Evolutionary conservation across 2,329 filamentous ascomycete genomes (phyloP).

Genomic region (Cadophora gregata): DNA sequence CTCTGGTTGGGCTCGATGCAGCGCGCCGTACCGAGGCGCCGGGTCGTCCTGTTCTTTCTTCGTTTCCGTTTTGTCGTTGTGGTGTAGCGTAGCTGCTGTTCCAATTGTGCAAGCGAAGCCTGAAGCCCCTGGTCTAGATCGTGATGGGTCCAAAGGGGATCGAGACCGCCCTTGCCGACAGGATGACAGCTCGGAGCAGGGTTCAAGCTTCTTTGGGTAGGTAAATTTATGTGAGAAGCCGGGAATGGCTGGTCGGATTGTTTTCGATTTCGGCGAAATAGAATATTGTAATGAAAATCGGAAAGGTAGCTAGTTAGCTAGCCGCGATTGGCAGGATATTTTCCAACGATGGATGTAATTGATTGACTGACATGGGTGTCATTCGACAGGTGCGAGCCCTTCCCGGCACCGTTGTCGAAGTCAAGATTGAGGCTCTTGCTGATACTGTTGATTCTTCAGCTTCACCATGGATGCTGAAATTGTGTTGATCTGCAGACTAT

Average conservation of each 20-base stretch:
- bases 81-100: not conserved
- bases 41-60: not conserved
- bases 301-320: no score
- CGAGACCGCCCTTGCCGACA: not conserved
- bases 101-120: constrained; percentile 2
- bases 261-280: not conserved
- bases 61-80: not conserved
- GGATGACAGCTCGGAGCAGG: not conserved
- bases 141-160: not conserved
- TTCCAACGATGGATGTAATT: no score
- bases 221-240: not conserved
- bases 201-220: no score
- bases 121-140: not conserved
- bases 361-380: no score
- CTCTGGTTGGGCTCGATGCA: not conserved
- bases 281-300: not conserved
- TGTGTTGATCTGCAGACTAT: not conserved
- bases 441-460: no score
- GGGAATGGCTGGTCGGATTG: not conserved
- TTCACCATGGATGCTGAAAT: not conserved
- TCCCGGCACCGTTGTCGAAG: not conserved
- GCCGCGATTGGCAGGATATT: no score
- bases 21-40: not conserved
- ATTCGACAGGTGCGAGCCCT: not conserved
- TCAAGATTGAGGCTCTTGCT: no score